Evolutionary conservation across 768 basidiomycete genomes (phyloP).

Genomic region (Leccinum olivaceopallidum): DNA sequence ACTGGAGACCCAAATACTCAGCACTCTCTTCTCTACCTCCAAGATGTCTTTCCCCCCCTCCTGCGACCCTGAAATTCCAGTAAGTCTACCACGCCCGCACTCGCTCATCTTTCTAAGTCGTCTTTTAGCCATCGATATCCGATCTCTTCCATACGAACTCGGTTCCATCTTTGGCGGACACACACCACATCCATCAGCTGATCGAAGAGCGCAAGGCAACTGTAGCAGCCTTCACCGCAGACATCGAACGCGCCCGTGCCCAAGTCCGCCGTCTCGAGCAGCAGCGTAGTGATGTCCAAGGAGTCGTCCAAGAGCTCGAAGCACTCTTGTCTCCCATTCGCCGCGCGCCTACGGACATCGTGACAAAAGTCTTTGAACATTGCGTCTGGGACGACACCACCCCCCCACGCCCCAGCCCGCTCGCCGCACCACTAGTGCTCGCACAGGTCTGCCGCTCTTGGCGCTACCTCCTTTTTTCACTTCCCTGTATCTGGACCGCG

Average conservation of each 20-base stretch:
- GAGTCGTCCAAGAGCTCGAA: constrained; percentile 26
- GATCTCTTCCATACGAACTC: constrained; percentile 31
- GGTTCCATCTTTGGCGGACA: constrained; percentile 28
- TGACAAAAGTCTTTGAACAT: constrained; percentile 27
- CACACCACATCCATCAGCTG: constrained; percentile 13
- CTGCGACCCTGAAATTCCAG: constrained; percentile 19
- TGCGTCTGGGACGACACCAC: constrained; percentile 16
- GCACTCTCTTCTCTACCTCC: neutral
- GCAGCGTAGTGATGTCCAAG: constrained; percentile 6
- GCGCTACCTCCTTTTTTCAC: constrained; percentile 31
- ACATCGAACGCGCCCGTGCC: constrained; percentile 26
- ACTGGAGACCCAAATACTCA: too few relatives aligned
- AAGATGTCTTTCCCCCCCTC: neutral
- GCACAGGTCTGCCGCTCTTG: constrained; percentile 33
- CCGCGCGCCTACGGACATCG: constrained; percentile 34
- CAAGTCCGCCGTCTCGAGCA: constrained; percentile 22
- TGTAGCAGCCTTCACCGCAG: constrained; percentile 15
- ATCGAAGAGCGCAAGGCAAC: constrained; percentile 18
- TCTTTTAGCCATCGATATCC: constrained; percentile 24
- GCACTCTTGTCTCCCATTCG: constrained; percentile 32
- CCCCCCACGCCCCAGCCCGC: constrained; percentile 13
- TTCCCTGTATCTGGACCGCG: constrained; percentile 27
- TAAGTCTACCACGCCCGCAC: constrained; percentile 12
- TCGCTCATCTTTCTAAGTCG: neutral
- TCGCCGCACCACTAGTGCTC: constrained; percentile 26